phyloP scores from a whole-genome alignment of 768 basidiomycete species.

The Chalciporus pseudorubinellus region DNA sequence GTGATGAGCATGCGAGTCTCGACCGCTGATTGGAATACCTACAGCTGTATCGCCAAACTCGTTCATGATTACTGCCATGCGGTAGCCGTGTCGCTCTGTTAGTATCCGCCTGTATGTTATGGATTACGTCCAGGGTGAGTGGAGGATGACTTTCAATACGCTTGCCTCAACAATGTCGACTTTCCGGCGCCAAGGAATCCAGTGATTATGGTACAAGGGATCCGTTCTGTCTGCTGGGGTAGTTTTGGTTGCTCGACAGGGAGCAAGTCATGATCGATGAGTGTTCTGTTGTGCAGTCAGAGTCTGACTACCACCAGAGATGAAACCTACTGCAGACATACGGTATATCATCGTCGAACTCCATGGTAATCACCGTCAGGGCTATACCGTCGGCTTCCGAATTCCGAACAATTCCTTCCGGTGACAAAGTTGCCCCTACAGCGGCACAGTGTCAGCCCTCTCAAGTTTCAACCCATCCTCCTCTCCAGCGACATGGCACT shows the following conservation, averaged over 20 bases:
- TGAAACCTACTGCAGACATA: conserved; percentile 31
- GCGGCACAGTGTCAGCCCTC: not conserved
- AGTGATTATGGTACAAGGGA: conserved; percentile 92
- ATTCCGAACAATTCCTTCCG: conserved; percentile 26
- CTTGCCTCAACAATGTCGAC: conserved; percentile 81
- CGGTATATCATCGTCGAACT: conserved; percentile 62
- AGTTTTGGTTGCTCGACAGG: not conserved
- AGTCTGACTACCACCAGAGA: not conserved
- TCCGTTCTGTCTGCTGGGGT: conserved; percentile 33
- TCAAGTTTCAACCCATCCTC: not conserved
- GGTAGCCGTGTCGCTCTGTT: conserved; percentile 90
- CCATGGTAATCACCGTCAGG: conserved; percentile 32
- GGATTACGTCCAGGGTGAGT: too few relatives aligned
- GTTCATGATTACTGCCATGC: conserved; percentile 98
- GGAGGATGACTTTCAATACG: too few relatives aligned
- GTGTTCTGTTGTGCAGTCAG: conserved; percentile 23
- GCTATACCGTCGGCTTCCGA: conserved; percentile 15
- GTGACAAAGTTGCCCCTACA: conserved; percentile 7
- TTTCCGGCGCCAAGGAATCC: conserved; percentile 96
- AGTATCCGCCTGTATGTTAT: conserved; percentile 65
- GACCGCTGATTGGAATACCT: conserved; percentile 27
- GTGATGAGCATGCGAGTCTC: conserved; percentile 18
- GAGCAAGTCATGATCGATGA: conserved; percentile 29
- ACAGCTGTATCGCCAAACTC: conserved; percentile 96
- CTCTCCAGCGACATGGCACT: conserved; percentile 17